Evolutionary conservation across 2,329 filamentous ascomycete genomes (phyloP).

Genomic region (Sporothrix brasiliensis): DNA sequence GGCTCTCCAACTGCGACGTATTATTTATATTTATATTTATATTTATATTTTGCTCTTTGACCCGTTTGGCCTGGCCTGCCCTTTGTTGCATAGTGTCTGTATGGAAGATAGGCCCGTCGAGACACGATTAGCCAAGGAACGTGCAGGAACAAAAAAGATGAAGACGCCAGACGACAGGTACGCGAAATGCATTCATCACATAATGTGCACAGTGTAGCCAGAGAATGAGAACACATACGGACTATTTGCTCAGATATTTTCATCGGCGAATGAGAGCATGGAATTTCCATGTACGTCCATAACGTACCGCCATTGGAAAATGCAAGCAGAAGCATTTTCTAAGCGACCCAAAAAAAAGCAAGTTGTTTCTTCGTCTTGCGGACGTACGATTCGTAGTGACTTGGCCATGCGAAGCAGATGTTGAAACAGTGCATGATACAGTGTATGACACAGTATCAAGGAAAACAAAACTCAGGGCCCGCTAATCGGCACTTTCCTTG

Average conservation of each 20-base stretch:
- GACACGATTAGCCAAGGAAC: conserved; percentile 11
- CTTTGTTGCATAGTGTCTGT: conserved; percentile 14
- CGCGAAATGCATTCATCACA: not conserved
- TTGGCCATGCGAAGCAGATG: conserved; percentile 12
- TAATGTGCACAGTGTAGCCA: not conserved
- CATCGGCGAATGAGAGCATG: not conserved
- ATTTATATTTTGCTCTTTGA: not conserved
- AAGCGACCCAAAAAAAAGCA: not conserved
- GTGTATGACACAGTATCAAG: not conserved
- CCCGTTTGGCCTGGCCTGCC: not conserved
- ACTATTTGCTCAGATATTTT: not conserved
- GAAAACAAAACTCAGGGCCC: not conserved
- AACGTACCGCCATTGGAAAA: not conserved
- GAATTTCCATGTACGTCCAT: not conserved
- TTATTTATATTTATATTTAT: not conserved
- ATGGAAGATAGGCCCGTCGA: conserved; percentile 14
- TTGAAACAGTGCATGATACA: conserved; percentile 13
- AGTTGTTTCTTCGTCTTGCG: not conserved
- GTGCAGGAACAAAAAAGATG: not conserved
- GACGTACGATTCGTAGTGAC: not conserved
- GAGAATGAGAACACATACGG: not conserved
- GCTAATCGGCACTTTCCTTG: conserved; percentile 10
- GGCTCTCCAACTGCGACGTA: not conserved
- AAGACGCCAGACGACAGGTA: not conserved
- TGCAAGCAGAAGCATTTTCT: not conserved